These are phyloP conservation scores for Elongisporangium undulatum DNA, from an alignment of 352 stramenopile species.

Conservation along the genomic window DNA sequence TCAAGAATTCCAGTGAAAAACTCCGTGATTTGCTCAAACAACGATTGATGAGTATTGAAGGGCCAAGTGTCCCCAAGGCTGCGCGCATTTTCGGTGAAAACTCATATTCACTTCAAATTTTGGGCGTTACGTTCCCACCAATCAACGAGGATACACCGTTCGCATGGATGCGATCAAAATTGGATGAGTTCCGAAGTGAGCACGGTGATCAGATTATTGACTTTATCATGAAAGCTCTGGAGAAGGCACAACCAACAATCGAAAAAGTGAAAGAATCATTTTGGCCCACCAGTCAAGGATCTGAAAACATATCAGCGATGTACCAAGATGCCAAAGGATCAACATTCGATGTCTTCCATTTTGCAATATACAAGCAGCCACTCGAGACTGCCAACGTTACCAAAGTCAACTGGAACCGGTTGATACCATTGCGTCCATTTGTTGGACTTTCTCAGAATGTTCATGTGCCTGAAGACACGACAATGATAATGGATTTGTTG, in stretches of 20 bases:
- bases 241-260: slow-evolving; percentile 8
- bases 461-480: slow-evolving; percentile 39
- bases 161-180: slow-evolving; percentile 40
- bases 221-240: slow-evolving; percentile 44
- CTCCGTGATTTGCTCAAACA: slow-evolving; percentile 46
- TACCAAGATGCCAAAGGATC: slow-evolving; percentile 44
- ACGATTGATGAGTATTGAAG: slow-evolving; percentile 51
- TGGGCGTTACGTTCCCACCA: slow-evolving; percentile 48
- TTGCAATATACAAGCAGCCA: slow-evolving; percentile 47
- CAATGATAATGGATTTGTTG: slow-evolving; percentile 38
- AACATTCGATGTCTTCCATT: slow-evolving; percentile 69
- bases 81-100: slow-evolving; percentile 56
- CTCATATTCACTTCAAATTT: slow-evolving; percentile 40
- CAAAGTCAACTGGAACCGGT: slow-evolving; percentile 15
- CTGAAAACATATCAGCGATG: slow-evolving; percentile 5
- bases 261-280: slow-evolving; percentile 9
- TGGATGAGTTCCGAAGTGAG: slow-evolving; percentile 47
- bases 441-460: slow-evolving; percentile 20
- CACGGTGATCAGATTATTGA: slow-evolving; percentile 56
- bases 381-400: slow-evolving; percentile 3
- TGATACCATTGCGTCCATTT: slow-evolving; percentile 44
- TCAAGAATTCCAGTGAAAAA: slow-evolving; percentile 32
- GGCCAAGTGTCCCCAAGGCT: slow-evolving; percentile 44
- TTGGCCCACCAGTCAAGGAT: slow-evolving; percentile 8
- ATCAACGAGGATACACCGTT: slow-evolving; percentile 67